phyloP scores from a whole-genome alignment of 768 basidiomycete genomes.

The Pisolithus marmoratus region DNA sequence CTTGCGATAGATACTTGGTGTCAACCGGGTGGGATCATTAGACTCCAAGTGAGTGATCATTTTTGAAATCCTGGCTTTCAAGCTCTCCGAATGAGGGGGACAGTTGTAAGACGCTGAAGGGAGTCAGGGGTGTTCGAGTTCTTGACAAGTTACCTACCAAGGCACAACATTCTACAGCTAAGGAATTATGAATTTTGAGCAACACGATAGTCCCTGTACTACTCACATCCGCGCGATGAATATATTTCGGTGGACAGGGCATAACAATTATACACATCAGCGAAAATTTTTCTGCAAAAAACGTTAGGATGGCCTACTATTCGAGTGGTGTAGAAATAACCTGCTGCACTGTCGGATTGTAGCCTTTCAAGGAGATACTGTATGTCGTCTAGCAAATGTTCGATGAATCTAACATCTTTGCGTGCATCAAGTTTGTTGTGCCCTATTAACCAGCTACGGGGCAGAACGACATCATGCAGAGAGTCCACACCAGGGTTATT shows the following conservation, averaged over 20 bases:
- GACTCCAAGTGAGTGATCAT: constrained; percentile 9
- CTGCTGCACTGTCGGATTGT: constrained; percentile 20
- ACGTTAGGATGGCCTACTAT: not conserved
- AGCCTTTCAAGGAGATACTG: constrained; percentile 24
- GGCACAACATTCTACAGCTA: constrained; percentile 43
- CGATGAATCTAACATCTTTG: constrained; percentile 6
- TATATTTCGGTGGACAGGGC: constrained; percentile 23
- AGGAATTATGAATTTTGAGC: not conserved
- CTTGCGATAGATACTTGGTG: constrained; percentile 8
- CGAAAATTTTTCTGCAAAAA: not conserved
- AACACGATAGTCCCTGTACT: not conserved
- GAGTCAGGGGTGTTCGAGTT: not conserved
- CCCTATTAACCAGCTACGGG: constrained; percentile 44
- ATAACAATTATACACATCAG: constrained; percentile 11
- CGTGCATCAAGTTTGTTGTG: constrained; percentile 10
- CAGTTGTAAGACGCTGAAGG: constrained; percentile 32
- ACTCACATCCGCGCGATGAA: constrained; percentile 49
- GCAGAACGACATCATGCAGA: constrained; percentile 46
- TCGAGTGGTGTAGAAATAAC: constrained; percentile 10
- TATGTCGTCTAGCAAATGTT: constrained; percentile 14
- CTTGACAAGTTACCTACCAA: constrained; percentile 33
- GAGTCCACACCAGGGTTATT: not conserved
- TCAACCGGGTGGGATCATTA: not conserved
- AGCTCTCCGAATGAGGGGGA: not conserved
- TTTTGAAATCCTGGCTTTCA: not conserved